Evolutionary conservation across 306 rosid species (phyloP).

Genomic region (Myrica gale): DNA sequence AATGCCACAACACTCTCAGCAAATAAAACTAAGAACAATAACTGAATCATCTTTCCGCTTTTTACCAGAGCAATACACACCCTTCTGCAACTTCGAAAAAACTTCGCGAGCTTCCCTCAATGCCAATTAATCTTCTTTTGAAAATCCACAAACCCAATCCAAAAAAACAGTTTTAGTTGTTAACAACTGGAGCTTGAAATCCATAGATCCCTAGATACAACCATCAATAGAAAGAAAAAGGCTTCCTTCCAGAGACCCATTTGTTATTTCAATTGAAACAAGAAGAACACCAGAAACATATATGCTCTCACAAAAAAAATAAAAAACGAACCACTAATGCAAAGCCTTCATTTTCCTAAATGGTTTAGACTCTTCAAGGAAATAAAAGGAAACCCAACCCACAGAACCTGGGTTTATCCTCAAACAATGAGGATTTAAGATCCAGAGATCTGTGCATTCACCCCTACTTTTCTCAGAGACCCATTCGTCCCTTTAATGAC

Average conservation of each 20-base stretch:
- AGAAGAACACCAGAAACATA: constrained; percentile 29
- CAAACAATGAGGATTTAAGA: constrained; percentile 14
- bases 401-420: constrained; percentile 13
- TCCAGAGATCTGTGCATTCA: constrained; percentile 24
- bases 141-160: constrained; percentile 13
- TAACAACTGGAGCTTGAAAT: constrained; percentile 5
- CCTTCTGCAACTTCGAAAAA: constrained; percentile 20
- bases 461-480: not conserved
- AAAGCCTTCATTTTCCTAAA: constrained; percentile 25
- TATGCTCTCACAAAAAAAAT: constrained; percentile 20
- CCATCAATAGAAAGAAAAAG: not conserved
- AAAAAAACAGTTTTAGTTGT: constrained; percentile 16
- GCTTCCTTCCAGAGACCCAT: constrained; percentile 23
- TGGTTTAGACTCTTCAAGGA: constrained; percentile 14
- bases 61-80: constrained; percentile 10
- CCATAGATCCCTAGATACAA: constrained; percentile 4
- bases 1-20: constrained; percentile 67
- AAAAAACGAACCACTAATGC: not conserved
- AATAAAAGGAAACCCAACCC: constrained; percentile 13
- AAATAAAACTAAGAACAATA: constrained; percentile 77
- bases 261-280: constrained; percentile 18
- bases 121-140: constrained; percentile 7
- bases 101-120: constrained; percentile 24
- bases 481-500: constrained; percentile 5
- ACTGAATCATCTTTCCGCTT: constrained; percentile 65